Conservation (phyloP, 805 yeast species). For the Starmerella scarabaei region DNA sequence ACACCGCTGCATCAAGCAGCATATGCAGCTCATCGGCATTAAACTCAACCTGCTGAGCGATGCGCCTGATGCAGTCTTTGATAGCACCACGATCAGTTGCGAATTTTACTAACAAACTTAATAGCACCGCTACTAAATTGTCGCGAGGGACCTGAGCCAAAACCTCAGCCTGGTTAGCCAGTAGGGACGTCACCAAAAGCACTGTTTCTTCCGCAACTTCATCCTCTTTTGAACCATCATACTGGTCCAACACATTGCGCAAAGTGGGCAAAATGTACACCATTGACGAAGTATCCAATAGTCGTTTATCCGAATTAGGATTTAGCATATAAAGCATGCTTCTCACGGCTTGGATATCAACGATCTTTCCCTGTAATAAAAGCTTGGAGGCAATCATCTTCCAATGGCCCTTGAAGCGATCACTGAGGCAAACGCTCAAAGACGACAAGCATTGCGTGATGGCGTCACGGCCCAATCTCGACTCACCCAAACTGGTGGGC, state of each 20-base stretch:
- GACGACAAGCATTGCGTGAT: constrained; percentile 38
- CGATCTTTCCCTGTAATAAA: constrained; percentile 36
- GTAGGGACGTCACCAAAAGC: constrained; percentile 57
- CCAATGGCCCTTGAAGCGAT: constrained; percentile 35
- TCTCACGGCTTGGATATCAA: constrained; percentile 39
- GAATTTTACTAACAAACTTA: constrained; percentile 48
- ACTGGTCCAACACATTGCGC: constrained; percentile 40
- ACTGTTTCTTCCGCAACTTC: constrained; percentile 71
- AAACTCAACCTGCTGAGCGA: constrained; percentile 61
- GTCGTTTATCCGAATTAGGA: constrained; percentile 56
- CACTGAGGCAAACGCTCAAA: constrained; percentile 40
- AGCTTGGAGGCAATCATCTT: constrained; percentile 55
- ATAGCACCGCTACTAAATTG: constrained; percentile 45
- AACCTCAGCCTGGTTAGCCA: constrained; percentile 35
- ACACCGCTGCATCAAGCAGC: constrained; percentile 37
- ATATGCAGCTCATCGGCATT: constrained; percentile 44
- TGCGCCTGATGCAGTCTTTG: constrained; percentile 66
- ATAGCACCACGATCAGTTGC: constrained; percentile 71
- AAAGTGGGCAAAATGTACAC: constrained; percentile 67
- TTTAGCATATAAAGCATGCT: constrained; percentile 66
- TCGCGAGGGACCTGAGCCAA: constrained; percentile 56
- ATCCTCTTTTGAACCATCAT: constrained; percentile 9
- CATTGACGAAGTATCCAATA: constrained; percentile 55
- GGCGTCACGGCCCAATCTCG: constrained; percentile 27
- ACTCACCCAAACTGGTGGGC: constrained; percentile 21